phyloP scores from a whole-genome alignment of 1,139 yeast species.

The Pichia sp. region DNA sequence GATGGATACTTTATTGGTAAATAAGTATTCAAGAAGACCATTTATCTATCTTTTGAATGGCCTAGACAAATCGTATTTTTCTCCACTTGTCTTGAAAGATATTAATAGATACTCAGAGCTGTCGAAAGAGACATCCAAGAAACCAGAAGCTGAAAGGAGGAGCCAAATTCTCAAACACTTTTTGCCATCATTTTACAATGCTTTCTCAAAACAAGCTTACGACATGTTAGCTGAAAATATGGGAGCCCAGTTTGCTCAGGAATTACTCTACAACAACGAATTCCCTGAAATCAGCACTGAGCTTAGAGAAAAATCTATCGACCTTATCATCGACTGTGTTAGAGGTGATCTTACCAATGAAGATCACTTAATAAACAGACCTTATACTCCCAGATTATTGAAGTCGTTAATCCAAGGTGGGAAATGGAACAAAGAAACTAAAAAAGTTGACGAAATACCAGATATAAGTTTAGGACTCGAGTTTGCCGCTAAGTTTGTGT shows the following conservation, averaged over 20 bases:
- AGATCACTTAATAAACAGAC: slow-evolving; percentile 64
- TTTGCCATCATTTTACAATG: slow-evolving; percentile 59
- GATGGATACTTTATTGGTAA: slow-evolving; percentile 55
- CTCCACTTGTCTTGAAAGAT: slow-evolving; percentile 62
- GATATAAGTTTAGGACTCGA: slow-evolving; percentile 53
- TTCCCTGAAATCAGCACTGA: slow-evolving; percentile 45
- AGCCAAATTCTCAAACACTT: slow-evolving; percentile 62
- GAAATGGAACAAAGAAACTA: slow-evolving; percentile 62
- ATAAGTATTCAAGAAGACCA: slow-evolving; percentile 86
- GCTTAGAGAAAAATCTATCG: slow-evolving; percentile 50
- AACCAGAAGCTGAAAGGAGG: slow-evolving; percentile 76
- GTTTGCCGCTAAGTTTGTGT: slow-evolving; percentile 54
- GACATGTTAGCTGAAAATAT: slow-evolving; percentile 62
- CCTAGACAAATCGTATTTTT: slow-evolving; percentile 76
- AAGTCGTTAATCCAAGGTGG: slow-evolving; percentile 84
- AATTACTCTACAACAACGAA: slow-evolving; percentile 56
- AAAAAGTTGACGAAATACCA: slow-evolving; percentile 43
- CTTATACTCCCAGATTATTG: slow-evolving; percentile 72
- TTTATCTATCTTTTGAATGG: slow-evolving; percentile 78
- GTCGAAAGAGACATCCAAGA: slow-evolving; percentile 76
- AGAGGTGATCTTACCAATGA: slow-evolving; percentile 67
- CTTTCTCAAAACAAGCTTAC: slow-evolving; percentile 45
- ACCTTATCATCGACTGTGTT: slow-evolving; percentile 52
- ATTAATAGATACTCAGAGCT: slow-evolving; percentile 57
- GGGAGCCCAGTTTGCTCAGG: slow-evolving; percentile 81